Evolutionary conservation across 192 early-diverging fungal genomes (phyloP), one percentile per base, ranked within the genome.

Genomic region (Irineochytrium annulatum): DNA sequence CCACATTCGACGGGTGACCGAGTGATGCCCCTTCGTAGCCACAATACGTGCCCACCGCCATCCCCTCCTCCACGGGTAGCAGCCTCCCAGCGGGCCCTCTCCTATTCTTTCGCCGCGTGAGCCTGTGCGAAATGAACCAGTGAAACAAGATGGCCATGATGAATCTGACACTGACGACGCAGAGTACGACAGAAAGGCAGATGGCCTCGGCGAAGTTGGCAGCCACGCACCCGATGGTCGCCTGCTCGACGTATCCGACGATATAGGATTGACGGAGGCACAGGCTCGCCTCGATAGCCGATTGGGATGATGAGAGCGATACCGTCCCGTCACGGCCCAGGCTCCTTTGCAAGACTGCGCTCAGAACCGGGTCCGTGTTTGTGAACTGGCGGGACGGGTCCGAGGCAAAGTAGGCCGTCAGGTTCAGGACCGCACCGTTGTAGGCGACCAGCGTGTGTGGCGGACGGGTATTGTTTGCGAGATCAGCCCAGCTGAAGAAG

Each of bases 361-460:
- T n/a, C n/a, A n/a, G n/a, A 24, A 49, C 24, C 11, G 5, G 6
- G 6, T 49, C 11, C 11, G 46, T 22, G 24, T 22, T 5, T 6
- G 46, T 24, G 8, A 24, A 17, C 11, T 22, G 17, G 46, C 13
- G 26, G 13, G 46, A 8, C 6, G 11, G 8, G 24, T 49, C 46
- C 13, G 26, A 49, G 24, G 8, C 8, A 24, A 22, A 49, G 26
- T 22, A 69, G 17, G 43, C 28, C 2, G 77, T 74, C 35, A 79
- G 35, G 46, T 79, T 79, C 13, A 79, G 53, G 20, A 74, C 70
- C 16, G 34, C 45, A n/a, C 73, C 71, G 48, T 80, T 80, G 65
- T 43, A 80, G 19, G 59, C 72, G 29, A 73, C 26, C 11, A 80
- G 70, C 13, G 54, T 45, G 32, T 80, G 74, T 0, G 78, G 78